Evolutionary conservation across 2,329 filamentous ascomycete genomes (phyloP), one percentile per base, ranked within the genome.

Genomic region (Aspergillus persii): DNA sequence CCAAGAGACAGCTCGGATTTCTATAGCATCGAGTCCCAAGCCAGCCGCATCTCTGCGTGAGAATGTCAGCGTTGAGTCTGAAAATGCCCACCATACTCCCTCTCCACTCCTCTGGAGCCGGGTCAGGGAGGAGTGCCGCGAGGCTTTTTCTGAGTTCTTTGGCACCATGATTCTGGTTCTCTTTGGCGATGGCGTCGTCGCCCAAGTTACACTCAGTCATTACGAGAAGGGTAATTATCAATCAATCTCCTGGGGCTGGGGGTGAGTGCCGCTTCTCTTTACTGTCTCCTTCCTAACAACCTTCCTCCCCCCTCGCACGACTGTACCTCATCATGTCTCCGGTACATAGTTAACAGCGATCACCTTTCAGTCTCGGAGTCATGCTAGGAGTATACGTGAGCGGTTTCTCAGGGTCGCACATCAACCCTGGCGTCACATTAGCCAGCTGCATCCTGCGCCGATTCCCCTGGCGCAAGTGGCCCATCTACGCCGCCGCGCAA

Each of bases 351-450:
- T n/a, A 54, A 54, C 3, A 23, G 18, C 52, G 23, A 6, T n/a
- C 54, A 23, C 26, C 9, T 47, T 29, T 12, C 69, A 83, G 86
- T 36, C 76, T 90, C 23, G 87, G 84, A 9, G 85, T 89, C 62
- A 89, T 89, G 85, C 79, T 90, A 3, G 87, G 87, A 4, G 83
- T 90, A 46, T 90, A 90, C 66, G 81, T 65, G 4, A 72, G 73
- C 53, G 86, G 89, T 66, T 70, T 72, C 50, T 87, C 84, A 3
- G 88, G 88, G 7, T 86, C 84, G 1, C 88, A 90, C 68, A 79
- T 91, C 64, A 89, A 88, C 68, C 86, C 89, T 0, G 89, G 87
- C n/a, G 83, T 91, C 15, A 90, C 88, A 1, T 80, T 91, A 30
- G 81, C 84, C 60, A 89, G 87, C 74, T 90, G 88, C 68, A 74